Evolutionary conservation across 2,329 filamentous ascomycete genomes (phyloP).

Genomic region (Rutstroemia sydowiana): DNA sequence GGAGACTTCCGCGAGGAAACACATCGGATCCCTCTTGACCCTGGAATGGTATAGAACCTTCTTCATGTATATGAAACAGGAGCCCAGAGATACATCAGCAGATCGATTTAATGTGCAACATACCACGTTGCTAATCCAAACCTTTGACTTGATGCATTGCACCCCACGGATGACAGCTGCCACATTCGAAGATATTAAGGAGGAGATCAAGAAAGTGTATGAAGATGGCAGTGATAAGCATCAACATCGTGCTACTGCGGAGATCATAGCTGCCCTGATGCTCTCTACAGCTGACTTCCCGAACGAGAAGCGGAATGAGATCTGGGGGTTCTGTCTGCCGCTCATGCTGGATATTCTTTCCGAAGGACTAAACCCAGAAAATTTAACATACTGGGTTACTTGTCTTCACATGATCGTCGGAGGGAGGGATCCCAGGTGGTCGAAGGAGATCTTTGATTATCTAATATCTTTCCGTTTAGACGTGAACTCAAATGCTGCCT

Average conservation of each 20-base stretch:
- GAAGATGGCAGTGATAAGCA: constrained; percentile 95
- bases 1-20: constrained; percentile 64
- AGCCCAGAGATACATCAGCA: constrained; percentile 71
- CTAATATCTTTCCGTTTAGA: constrained; percentile 82
- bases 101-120: constrained; percentile 89
- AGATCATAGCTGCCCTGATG: constrained; percentile 83
- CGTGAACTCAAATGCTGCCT: constrained; percentile 91
- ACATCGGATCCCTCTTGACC: constrained; percentile 74
- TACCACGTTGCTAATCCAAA: constrained; percentile 78
- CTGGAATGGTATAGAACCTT: constrained; percentile 79
- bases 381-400: constrained; percentile 88
- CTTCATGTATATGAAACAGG: constrained; percentile 93
- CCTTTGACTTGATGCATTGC: constrained; percentile 85
- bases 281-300: constrained; percentile 74
- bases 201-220: constrained; percentile 69
- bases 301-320: constrained; percentile 61
- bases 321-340: constrained; percentile 88
- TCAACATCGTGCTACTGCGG: constrained; percentile 89
- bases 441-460: constrained; percentile 77
- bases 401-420: constrained; percentile 86
- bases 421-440: constrained; percentile 80
- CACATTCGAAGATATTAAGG: constrained; percentile 81
- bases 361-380: constrained; percentile 92
- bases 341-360: constrained; percentile 78
- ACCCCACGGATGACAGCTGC: constrained; percentile 68